Evolutionary conservation across 768 basidiomycete genomes (phyloP), one percentile per base, ranked within the genome.

Genomic region (Boletellus ananas): DNA sequence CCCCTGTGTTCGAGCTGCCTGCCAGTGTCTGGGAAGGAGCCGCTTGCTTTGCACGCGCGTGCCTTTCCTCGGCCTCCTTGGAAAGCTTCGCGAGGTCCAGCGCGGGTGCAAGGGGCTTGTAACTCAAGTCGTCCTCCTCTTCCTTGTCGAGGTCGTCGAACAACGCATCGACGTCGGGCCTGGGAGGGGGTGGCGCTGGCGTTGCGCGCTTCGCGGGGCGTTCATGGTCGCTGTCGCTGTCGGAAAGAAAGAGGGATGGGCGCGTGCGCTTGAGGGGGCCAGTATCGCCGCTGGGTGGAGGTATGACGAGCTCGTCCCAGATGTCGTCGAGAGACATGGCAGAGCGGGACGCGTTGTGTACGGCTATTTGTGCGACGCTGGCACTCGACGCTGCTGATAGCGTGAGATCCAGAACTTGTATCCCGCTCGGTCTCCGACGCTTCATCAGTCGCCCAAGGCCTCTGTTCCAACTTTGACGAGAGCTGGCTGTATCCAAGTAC

Each of bases 191-290:
- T 23, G 50, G 50, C 12, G 47, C 54, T 27, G 62, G 54, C 43
- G 54, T 59, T 45, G 47, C 57, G 18, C 65, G 65, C 49, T 57
- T 63, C 13, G 55, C 57, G 39, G 65, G 64, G 1, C 59, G 66
- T 34, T 61, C 56, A 21, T 82, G 75, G 42, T 81, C 78, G 49
- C 58, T 52, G 43, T 61, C 67, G 36, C 58, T 62, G 38, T 83
- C 83, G 3, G 77, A 74, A 27, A 85, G 70, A 60, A 88, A 89
- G 16, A 89, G 73, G 1, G 79, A 47, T 17, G 70, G 59, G 25
- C 73, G 55, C 0, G 72, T 69, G 20, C 68, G 72, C 51, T 70
- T 71, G 5, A 60, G 29, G 8, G 51, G 59, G 33, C 46, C 61
- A 23, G 44, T 18, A 6, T 36, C 27, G 23, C 42, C 49, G 0